Evolutionary conservation across 1,284 basidiomycete species (phyloP).

Genomic region (Leucoagaricus sp.): DNA sequence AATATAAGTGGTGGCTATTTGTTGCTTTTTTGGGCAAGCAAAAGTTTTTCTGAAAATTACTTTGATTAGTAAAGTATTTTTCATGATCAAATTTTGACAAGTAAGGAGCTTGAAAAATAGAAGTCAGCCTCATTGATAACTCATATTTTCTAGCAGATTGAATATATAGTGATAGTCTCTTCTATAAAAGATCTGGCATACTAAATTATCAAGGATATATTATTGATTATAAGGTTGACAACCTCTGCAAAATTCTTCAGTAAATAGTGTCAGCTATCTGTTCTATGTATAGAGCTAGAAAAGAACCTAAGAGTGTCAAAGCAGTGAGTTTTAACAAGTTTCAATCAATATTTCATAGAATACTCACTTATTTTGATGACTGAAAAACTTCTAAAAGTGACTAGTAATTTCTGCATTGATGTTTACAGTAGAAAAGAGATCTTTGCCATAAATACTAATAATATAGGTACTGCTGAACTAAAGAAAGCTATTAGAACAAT

Average conservation of each 20-base stretch:
- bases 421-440: conserved; percentile 56
- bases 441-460: conserved; percentile 50
- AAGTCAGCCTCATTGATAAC: not conserved
- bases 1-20: conserved; percentile 49
- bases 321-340: not conserved
- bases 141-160: too few species aligned
- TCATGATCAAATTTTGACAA: conserved; percentile 45
- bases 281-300: conserved; percentile 32
- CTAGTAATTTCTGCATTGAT: conserved; percentile 49
- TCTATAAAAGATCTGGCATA: conserved; percentile 36
- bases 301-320: conserved; percentile 31
- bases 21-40: conserved; percentile 26
- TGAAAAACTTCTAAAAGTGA: conserved; percentile 46
- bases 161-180: conserved; percentile 44
- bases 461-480: conserved; percentile 60
- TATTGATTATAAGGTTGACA: conserved; percentile 46
- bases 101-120: conserved; percentile 47
- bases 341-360: conserved; percentile 3
- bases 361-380: conserved; percentile 49
- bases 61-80: not conserved
- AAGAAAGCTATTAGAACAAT: conserved; percentile 3
- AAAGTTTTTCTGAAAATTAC: conserved; percentile 7
- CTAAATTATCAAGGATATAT: conserved; percentile 45
- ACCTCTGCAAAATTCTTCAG: conserved; percentile 55
- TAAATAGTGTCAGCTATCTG: conserved; percentile 45